A percentile compares a stretch with the other conserved stretches of the same genome.
phyloP scores from a whole-genome alignment of 1,284 basidiomycete species.

The Ceratobasidium sp. region DNA sequence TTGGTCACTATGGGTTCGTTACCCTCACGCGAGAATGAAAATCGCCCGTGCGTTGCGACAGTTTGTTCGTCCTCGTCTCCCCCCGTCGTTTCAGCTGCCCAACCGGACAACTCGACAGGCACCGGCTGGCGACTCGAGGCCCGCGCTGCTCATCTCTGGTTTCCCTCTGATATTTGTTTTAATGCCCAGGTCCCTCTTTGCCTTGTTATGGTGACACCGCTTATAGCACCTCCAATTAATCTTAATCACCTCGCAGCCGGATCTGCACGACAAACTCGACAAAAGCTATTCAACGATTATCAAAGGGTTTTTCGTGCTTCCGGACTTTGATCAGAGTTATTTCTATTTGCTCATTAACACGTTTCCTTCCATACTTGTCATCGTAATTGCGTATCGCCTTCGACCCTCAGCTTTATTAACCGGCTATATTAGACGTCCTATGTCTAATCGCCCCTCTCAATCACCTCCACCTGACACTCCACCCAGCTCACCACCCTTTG shows the following conservation, averaged over 20 bases:
- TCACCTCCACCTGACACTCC: neutral
- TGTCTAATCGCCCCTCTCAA: slow-evolving; percentile 39
- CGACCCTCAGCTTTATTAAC: slow-evolving; percentile 6
- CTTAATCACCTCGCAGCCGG: slow-evolving; percentile 19
- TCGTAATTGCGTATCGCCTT: slow-evolving; percentile 15
- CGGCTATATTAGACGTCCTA: slow-evolving; percentile 24
- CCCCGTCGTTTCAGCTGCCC: slow-evolving; percentile 22
- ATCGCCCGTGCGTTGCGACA: slow-evolving; percentile 32
- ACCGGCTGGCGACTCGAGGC: slow-evolving; percentile 16
- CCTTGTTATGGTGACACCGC: slow-evolving; percentile 36
- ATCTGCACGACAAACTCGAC: slow-evolving; percentile 31
- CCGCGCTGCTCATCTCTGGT: neutral
- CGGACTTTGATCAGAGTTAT: neutral
- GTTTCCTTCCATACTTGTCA: slow-evolving; percentile 28
- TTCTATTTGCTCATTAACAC: slow-evolving; percentile 38
- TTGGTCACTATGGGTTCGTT: slow-evolving; percentile 34
- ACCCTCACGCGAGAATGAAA: slow-evolving; percentile 13
- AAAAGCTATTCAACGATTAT: slow-evolving; percentile 28
- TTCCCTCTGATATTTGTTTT: slow-evolving; percentile 32
- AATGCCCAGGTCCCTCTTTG: slow-evolving; percentile 19
- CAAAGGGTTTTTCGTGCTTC: slow-evolving; percentile 20
- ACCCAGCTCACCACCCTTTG: neutral
- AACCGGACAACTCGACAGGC: slow-evolving; percentile 23
- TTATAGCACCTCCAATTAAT: slow-evolving; percentile 14
- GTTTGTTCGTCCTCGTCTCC: slow-evolving; percentile 1